Base-by-base conservation (phyloP, 352 stramenopile species). In the Phytophthora megakarya region DNA sequence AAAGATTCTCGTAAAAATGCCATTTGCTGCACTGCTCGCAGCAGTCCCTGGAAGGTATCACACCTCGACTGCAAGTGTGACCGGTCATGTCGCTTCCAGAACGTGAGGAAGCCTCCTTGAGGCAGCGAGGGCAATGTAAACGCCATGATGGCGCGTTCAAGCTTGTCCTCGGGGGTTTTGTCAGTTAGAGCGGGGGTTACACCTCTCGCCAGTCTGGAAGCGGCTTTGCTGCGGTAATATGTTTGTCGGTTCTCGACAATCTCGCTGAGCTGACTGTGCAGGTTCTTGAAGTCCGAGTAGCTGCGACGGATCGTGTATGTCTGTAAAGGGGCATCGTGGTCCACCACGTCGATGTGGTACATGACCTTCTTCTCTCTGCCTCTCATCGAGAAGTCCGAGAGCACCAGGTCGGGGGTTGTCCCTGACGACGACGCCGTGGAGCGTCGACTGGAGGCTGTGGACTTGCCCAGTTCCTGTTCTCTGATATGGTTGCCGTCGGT, bases 281-380 rank as follows among this genome's bases (percentile, higher is more conserved):
- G 75, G 19, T 84, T 65, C 70, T 92, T 92, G 49, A 95, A 95
- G 61, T 91, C 84, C 38, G 81, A 88, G 67, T 91, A 95, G 47
- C 86, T 90, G 22, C 84, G 84, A 8, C 86, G 83, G 69, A 95
- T 95, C 15, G 86, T 95, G 63, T 95, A 95, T 21, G 86, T 93
- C 57, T 86, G 77, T 23, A 94, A 75, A 25, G 87, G 80, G 45
- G 75, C 85, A 52, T 91, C 75, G 45, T 79, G 76, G 64, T 83
- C 72, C 39, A 89, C 75, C 37, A 95, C 81, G 65, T 95, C 86
- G 48, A 95, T 89, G 66, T 95, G 86, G 66, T 93, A 95, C 86
- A 95, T 92, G 52, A 93, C 86, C 35, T 82, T 86, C 73, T 90
- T 92, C 68, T 92, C 84, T 9, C 69, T 66, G 0, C 80, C 84